phyloP scores from a whole-genome alignment of 106 monocot genomes.

The Hemerocallis citrina region DNA sequence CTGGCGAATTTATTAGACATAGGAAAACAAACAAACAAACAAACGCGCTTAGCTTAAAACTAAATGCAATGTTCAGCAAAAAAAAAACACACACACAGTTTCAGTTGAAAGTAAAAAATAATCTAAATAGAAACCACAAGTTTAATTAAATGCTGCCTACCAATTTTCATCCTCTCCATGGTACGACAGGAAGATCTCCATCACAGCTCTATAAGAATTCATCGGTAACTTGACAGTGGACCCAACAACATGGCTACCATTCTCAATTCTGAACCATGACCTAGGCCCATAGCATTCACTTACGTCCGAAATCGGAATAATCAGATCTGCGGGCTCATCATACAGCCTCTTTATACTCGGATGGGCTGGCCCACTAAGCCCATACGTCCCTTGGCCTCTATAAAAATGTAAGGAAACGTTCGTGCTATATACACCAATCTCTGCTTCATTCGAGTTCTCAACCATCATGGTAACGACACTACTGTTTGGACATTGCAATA shows the following conservation, averaged over 20 bases:
- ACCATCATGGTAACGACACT: slow-evolving; percentile 17
- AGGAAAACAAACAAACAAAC: too few species aligned
- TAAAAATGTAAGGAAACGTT: slow-evolving; percentile 36
- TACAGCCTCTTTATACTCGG: slow-evolving; percentile 2
- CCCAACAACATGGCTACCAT: slow-evolving; percentile 5
- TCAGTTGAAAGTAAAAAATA: too few species aligned
- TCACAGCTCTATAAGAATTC: slow-evolving; percentile 21
- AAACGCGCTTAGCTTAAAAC: too few species aligned
- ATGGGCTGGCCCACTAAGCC: too few species aligned
- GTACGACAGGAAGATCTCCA: slow-evolving; percentile 22
- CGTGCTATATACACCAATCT: slow-evolving; percentile 29
- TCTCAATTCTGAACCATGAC: slow-evolving; percentile 32
- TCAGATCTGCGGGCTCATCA: slow-evolving; percentile 27
- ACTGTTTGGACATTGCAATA: slow-evolving; percentile 13
- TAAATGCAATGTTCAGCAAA: too few species aligned
- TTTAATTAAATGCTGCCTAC: too few species aligned
- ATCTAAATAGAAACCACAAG: too few species aligned
- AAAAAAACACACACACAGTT: too few species aligned
- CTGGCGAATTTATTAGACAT: too few species aligned
- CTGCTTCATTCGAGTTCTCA: slow-evolving; percentile 19
- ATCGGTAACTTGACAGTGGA: slow-evolving; percentile 12
- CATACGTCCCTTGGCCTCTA: too few species aligned
- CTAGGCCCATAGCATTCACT: slow-evolving; percentile 11
- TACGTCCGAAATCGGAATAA: slow-evolving; percentile 24
- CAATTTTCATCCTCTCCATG: slow-evolving; percentile 11